These are phyloP conservation scores for Forsythia viridissima DNA, from an alignment of 257 asterid species.

Conservation along the genomic window DNA sequence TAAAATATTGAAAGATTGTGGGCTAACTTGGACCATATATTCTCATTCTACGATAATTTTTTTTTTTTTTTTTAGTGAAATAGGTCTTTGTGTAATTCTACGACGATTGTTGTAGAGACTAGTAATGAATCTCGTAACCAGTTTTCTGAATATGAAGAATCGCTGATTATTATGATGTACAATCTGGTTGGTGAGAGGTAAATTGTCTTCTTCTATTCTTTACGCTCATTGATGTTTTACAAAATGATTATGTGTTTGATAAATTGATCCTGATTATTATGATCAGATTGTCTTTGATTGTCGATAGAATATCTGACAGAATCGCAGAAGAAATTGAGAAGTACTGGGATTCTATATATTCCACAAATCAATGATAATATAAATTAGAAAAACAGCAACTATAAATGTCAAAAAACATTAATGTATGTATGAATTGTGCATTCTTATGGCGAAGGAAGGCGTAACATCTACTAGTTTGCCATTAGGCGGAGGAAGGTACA, in stretches of 20 bases:
- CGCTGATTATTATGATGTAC: slow-evolving; percentile 34
- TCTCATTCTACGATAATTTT: no score
- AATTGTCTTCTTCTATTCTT: background rate
- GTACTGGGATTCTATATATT: slow-evolving; percentile 36
- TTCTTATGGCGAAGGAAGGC: background rate
- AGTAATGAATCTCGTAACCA: no score
- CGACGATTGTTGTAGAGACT: no score
- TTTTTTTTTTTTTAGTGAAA: no score
- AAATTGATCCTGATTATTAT: background rate
- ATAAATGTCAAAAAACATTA: background rate
- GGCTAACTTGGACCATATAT: no score
- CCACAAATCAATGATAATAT: slow-evolving; percentile 17
- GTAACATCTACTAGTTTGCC: background rate
- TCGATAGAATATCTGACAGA: slow-evolving; percentile 66
- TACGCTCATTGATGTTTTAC: background rate
- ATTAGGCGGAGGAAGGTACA: no score
- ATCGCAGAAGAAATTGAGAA: slow-evolving; percentile 48
- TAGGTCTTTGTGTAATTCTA: no score
- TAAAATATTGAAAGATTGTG: no score
- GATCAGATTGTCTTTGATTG: slow-evolving; percentile 53
- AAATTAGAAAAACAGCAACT: no score
- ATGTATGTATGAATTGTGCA: background rate
- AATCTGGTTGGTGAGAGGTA: slow-evolving; percentile 34
- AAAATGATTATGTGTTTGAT: background rate
- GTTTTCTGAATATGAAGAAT: slow-evolving; percentile 25